Evolutionary conservation across 1,284 basidiomycete species (phyloP), one percentile per base, ranked within the genome.

Genomic region (Blastosporella zonata): DNA sequence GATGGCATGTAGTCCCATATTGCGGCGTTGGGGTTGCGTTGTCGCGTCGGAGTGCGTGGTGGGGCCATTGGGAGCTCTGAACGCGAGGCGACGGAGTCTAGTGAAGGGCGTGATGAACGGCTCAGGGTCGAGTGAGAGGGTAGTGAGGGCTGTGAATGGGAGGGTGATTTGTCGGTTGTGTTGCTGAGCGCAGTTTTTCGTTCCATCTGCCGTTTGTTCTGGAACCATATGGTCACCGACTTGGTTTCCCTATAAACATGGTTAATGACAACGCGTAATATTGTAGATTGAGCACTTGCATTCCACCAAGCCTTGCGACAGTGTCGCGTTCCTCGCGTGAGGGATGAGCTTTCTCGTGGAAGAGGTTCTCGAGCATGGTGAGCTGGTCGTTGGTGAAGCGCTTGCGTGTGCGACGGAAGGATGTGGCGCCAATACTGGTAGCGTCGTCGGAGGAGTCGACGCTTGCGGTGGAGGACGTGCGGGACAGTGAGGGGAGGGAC

Each of bases 171-270:
- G 49, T 59, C 65, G 3, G 65, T 65, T 25, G 68, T 62, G 49
- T 69, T 71, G 57, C 73, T 68, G 50, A 79, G 67, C n/a, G 78
- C 73, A 35, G 75, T 73, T 58, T 79, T 80, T 52, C 85, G 82
- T 59, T 87, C 84, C 34, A 78, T 84, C 63, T 89, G 86, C 8
- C 86, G 81, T 65, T 87, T 87, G 65, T 89, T 89, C 64, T 88
- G 86, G 69, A 89, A 87, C 86, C 86, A 89, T 43, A 88, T 84
- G 2, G 84, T 89, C 18, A 89, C 85, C 1, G 84, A 84, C 57
- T 87, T 87, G 28, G 79, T 73, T 65, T 88, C 85, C 75, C 86
- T 89, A 51, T 40, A 43, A 56, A 48, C 41, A 39, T 29, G 37
- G 22, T 49, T 13, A 49, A 29, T 18, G 21, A 37, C 33, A 40